Percentiles rank a stretch among this genome's conserved stretches.
These are phyloP conservation scores for Xylariaceae sp. DNA, from an alignment of 2,329 filamentous ascomycete genomes.

Conservation along the genomic window DNA sequence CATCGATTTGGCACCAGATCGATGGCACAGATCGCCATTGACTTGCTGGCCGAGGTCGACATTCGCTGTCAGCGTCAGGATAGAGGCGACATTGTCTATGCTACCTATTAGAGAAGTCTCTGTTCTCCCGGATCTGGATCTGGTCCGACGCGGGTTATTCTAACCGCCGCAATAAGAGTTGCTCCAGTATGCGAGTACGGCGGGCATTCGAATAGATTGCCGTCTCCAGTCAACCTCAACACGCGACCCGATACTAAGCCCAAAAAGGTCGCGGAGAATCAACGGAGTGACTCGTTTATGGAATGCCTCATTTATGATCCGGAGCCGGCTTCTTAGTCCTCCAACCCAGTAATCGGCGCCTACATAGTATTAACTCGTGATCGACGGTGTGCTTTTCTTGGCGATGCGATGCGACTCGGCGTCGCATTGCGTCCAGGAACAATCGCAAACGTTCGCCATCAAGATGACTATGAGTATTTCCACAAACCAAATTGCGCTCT, in stretches of 20 bases:
- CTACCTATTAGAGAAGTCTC: no score
- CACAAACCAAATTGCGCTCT: constrained; percentile 10
- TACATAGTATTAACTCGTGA: neutral
- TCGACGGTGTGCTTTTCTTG: constrained; percentile 11
- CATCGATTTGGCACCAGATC: no score
- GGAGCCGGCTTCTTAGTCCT: neutral
- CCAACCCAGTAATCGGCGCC: neutral
- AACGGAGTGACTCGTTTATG: neutral
- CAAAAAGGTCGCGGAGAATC: constrained; percentile 14
- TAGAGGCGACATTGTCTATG: no score
- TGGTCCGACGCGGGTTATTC: no score
- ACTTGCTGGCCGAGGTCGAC: no score
- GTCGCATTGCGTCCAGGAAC: neutral
- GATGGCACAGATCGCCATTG: no score
- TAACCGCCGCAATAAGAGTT: no score
- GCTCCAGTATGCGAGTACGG: no score
- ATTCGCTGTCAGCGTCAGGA: no score
- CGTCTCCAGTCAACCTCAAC: neutral
- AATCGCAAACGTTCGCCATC: neutral
- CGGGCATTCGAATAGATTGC: no score
- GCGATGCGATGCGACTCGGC: constrained; percentile 7
- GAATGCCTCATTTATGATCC: constrained; percentile 4
- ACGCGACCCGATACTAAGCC: constrained; percentile 9
- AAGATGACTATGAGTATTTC: constrained; percentile 10
- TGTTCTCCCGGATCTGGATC: no score